Evolutionary conservation across 805 yeast species (phyloP), one percentile per base, ranked within the genome.

Genomic region (Metschnikowia kofuensis): DNA sequence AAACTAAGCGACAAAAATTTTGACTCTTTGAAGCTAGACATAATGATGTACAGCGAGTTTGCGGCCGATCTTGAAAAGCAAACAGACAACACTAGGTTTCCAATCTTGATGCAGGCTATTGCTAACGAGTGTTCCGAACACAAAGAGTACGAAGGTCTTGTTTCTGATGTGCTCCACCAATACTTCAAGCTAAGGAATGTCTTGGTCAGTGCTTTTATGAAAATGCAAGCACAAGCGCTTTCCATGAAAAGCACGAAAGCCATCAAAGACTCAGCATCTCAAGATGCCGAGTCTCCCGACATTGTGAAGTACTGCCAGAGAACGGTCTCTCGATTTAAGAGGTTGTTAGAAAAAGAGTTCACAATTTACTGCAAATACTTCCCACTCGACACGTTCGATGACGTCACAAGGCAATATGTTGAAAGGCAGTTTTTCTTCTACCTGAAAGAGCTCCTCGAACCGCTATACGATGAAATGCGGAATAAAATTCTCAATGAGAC

Each of bases 391-490:
- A 27, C 31, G 13, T 50, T 47, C 31, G 43, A 42, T 8, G 30
- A 31, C 14, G 9, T 30, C 1, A 35, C 51, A 28, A 48, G 49
- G 13, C 73, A 36, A 51, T 44, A 42, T 30, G 35, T 56, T 21
- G 45, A 38, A 6, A 55, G 47, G 26, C 68, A 77, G 60, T 49
- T 87, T 41, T 77, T 78, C 48, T 66, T 69, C 7, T 89, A 88
- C 83, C 78, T 87, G 51, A 79, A 77, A 40, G 75, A 74, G 26
- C 57, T 89, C 4, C 72, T 88, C 31, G 96, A 89, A 35, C 94
- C 96, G 0, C 67, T 91, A 27, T 87, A 90, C 58, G 92, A 87
- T 54, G 65, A 75, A 2, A 63, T 89, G 34, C 75, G 97, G 53
- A 78, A 82, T 49, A 74, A 77, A 42, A 79, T 89, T 1, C 72